A percentile compares a stretch with the other conserved stretches of the same genome.
Conservation (phyloP, 768 basidiomycete genomes). For the Boletus rufocinnamomeus region DNA sequence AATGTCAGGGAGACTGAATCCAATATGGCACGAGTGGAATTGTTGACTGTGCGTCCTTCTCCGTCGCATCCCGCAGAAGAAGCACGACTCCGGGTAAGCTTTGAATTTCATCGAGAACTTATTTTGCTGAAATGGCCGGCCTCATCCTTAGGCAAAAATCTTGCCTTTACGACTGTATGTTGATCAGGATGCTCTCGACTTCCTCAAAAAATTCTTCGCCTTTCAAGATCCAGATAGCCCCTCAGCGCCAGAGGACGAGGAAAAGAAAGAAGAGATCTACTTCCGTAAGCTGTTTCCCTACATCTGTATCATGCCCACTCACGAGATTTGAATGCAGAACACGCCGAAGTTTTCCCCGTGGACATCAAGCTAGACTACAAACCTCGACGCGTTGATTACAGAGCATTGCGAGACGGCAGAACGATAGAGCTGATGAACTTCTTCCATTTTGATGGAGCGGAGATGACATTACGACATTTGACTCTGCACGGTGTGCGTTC, state of each 20-base stretch:
- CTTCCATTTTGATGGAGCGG: conserved; percentile 98
- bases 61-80: conserved; percentile 70
- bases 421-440: conserved; percentile 99
- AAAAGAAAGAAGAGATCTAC: conserved; percentile 54
- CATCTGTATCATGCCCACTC: conserved; percentile 4
- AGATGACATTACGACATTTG: conserved; percentile 95
- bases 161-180: conserved; percentile 90
- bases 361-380: conserved; percentile 98
- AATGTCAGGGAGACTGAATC: conserved; percentile 90
- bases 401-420: conserved; percentile 83
- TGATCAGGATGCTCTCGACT: conserved; percentile 98
- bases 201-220: conserved; percentile 93
- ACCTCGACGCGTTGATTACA: conserved; percentile 93
- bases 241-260: conserved; percentile 34
- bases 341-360: conserved; percentile 93
- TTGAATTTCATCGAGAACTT: not conserved
- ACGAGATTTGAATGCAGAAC: conserved; percentile 52
- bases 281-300: conserved; percentile 57
- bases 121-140: conserved; percentile 2
- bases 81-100: conserved; percentile 61
- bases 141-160: conserved; percentile 69
- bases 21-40: conserved; percentile 88
- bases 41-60: conserved; percentile 73
- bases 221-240: conserved; percentile 67
- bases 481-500: conserved; percentile 83